Conservation (phyloP, 345 rosid genomes). For the Eucalyptus sp. region DNA sequence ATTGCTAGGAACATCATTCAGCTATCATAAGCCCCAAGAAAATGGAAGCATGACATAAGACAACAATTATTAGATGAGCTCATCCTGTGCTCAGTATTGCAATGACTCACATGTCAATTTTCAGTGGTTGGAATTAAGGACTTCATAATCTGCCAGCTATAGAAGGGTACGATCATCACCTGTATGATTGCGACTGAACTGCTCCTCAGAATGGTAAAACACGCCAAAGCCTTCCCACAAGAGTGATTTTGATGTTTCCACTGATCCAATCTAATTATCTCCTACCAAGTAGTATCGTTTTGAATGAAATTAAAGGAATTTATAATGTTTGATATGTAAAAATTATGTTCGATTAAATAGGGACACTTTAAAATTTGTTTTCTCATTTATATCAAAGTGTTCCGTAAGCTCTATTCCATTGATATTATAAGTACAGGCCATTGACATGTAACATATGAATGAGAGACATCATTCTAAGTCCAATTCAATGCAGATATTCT, state of each 20-base stretch:
- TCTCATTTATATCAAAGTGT: not conserved
- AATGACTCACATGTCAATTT: not conserved
- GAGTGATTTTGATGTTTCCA: not conserved
- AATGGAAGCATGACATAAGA: too few species aligned
- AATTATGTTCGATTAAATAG: not conserved
- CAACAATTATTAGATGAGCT: not conserved
- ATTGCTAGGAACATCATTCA: too few species aligned
- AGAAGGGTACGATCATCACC: not conserved
- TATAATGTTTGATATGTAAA: not conserved
- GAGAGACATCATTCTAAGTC: not conserved
- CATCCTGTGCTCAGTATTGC: not conserved
- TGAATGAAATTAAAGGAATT: not conserved
- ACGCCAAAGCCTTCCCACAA: not conserved
- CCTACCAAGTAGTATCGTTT: not conserved
- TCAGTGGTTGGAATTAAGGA: not conserved
- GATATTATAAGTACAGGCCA: not conserved
- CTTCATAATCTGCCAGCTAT: not conserved
- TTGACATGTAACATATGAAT: not conserved
- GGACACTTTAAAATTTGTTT: not conserved
- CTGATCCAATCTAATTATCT: not conserved
- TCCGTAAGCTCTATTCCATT: accelerated
- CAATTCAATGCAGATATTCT: not conserved
- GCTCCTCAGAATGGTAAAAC: not conserved
- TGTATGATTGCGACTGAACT: not conserved
- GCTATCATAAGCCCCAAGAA: too few species aligned